Conservation (phyloP, 2,329 filamentous ascomycete genomes). For the Fusarium aywerte region DNA sequence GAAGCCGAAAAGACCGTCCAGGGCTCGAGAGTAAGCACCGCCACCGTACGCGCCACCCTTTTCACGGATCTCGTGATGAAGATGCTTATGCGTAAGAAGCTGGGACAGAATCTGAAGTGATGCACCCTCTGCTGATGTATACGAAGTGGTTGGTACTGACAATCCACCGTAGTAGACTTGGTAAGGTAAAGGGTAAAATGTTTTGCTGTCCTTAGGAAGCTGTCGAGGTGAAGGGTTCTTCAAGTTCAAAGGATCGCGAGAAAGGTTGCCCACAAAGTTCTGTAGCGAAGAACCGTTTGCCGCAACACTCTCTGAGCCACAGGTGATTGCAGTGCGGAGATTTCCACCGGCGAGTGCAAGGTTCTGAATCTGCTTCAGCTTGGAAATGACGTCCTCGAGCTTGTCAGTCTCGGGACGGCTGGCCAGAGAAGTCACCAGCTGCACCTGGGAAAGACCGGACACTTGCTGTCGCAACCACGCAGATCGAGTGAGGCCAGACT, state of each 20-base stretch:
- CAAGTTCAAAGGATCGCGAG: conserved; percentile 54
- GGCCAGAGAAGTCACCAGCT: conserved; percentile 82
- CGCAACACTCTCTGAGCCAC: conserved; percentile 76
- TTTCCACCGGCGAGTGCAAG: conserved; percentile 76
- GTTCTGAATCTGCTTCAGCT: conserved; percentile 86
- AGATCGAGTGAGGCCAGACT: conserved; percentile 78
- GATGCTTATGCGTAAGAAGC: conserved; percentile 92
- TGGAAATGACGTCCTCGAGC: conserved; percentile 78
- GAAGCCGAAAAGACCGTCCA: conserved; percentile 90
- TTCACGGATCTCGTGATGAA: conserved; percentile 97
- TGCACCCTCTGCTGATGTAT: conserved; percentile 78
- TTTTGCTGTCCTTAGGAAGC: conserved; percentile 69
- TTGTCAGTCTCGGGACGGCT: conserved; percentile 75
- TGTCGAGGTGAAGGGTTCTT: conserved; percentile 46
- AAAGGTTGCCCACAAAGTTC: conserved; percentile 69
- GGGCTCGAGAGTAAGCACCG: conserved; percentile 81
- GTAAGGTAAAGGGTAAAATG: conserved; percentile 94
- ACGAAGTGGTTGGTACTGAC: conserved; percentile 84
- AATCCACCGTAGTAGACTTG: conserved; percentile 95
- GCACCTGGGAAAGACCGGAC: conserved; percentile 89
- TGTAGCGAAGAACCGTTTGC: conserved; percentile 77
- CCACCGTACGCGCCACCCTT: conserved; percentile 97
- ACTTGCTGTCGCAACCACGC: conserved; percentile 84
- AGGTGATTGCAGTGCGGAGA: conserved; percentile 86
- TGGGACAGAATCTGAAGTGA: conserved; percentile 89